phyloP scores from a whole-genome alignment of 352 stramenopile species.

The Aphanomyces stellatus region DNA sequence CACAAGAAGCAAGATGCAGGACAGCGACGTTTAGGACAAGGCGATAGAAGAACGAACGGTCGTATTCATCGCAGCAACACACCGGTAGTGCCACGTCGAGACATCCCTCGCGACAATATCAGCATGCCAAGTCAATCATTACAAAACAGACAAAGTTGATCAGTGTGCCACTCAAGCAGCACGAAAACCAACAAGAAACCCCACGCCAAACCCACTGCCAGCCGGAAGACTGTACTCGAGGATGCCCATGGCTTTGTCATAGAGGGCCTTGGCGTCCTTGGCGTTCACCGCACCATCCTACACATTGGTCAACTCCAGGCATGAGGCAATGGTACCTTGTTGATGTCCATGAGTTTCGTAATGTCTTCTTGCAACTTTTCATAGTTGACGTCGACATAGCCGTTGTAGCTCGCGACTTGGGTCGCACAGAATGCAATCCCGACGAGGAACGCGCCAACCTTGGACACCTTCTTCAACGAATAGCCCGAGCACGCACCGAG shows the following conservation, averaged over 20 bases:
- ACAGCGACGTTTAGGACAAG: too few species aligned
- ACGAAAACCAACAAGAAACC: slow-evolving; percentile 72
- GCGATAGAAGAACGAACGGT: too few species aligned
- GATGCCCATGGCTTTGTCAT: slow-evolving; percentile 65
- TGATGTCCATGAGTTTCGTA: slow-evolving; percentile 60
- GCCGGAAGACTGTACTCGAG: slow-evolving; percentile 71
- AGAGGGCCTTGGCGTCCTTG: slow-evolving; percentile 70
- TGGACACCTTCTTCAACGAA: slow-evolving; percentile 87
- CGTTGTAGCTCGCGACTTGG: slow-evolving; percentile 82
- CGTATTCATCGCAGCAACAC: too few species aligned
- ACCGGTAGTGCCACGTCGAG: too few species aligned
- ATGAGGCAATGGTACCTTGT: too few species aligned
- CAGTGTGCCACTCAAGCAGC: slow-evolving; percentile 53
- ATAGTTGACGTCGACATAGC: slow-evolving; percentile 90
- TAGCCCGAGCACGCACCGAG: slow-evolving; percentile 88
- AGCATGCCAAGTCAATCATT: too few species aligned
- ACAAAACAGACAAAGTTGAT: too few species aligned
- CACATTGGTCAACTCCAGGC: too few species aligned
- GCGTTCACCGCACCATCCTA: slow-evolving; percentile 64
- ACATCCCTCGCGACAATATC: too few species aligned
- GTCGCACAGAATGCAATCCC: slow-evolving; percentile 80
- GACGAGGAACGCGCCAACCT: slow-evolving; percentile 75
- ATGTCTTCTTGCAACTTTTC: slow-evolving; percentile 81
- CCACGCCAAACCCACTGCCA: slow-evolving; percentile 59
- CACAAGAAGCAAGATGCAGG: too few species aligned